phyloP scores from a whole-genome alignment of 208 protist genomes.

The Acanthamoeba royreba region DNA sequence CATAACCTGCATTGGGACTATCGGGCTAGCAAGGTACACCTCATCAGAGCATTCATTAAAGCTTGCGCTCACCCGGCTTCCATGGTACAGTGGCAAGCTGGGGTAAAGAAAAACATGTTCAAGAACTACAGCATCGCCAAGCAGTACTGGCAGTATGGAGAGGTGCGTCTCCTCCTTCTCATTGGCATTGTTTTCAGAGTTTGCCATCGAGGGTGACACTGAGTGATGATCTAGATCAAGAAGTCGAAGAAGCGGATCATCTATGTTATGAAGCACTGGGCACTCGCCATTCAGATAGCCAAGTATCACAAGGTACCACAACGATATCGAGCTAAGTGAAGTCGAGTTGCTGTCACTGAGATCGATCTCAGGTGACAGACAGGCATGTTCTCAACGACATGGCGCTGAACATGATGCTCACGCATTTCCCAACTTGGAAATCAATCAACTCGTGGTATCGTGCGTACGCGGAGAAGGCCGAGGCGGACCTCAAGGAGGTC shows the following conservation, averaged over 20 bases:
- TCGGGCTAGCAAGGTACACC: neutral
- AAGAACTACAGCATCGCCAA: constrained; percentile 37
- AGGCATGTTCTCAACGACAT: neutral
- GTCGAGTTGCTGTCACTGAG: neutral
- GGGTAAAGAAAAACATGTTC: neutral
- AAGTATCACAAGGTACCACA: neutral
- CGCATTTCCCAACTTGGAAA: neutral
- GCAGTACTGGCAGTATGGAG: constrained; percentile 10
- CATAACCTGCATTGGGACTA: constrained; percentile 21
- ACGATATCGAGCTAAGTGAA: neutral
- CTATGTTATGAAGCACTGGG: constrained; percentile 37
- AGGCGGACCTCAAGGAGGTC: neutral
- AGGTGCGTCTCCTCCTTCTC: neutral
- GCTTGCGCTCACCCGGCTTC: neutral
- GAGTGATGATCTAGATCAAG: neutral
- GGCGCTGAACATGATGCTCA: neutral
- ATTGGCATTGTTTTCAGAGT: neutral
- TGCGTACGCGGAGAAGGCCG: neutral
- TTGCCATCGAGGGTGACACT: neutral
- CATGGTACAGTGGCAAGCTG: neutral
- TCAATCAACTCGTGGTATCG: neutral
- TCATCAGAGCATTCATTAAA: neutral
- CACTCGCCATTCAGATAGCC: neutral
- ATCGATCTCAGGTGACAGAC: neutral
- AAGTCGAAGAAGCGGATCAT: constrained; percentile 1